Conservation (phyloP, 345 rosid species). For the Lepidium sativum region DNA sequence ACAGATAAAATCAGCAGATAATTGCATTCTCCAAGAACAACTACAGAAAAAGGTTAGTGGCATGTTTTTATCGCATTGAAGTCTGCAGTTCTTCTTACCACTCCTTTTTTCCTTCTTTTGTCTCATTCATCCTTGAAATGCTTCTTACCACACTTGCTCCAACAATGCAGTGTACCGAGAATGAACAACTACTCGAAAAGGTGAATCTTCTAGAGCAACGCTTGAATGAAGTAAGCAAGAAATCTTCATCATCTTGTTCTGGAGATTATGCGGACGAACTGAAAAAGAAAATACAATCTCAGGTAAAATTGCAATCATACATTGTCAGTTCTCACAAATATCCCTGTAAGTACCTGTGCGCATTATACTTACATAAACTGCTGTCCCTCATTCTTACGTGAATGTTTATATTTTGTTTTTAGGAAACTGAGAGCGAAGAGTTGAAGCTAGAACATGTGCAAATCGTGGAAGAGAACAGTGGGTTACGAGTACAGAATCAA, state of each 20-base stretch:
- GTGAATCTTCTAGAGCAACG: slow-evolving; percentile 60
- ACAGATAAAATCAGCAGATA: slow-evolving; percentile 96
- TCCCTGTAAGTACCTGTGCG: background rate
- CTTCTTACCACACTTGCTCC: background rate
- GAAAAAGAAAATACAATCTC: slow-evolving; percentile 69
- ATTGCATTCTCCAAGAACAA: slow-evolving; percentile 96
- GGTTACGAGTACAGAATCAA: slow-evolving; percentile 74
- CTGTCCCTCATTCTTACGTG: background rate
- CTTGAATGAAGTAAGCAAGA: slow-evolving; percentile 50
- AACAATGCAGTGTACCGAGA: slow-evolving; percentile 64
- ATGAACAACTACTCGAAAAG: slow-evolving; percentile 73
- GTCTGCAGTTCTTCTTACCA: background rate
- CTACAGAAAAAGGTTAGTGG: slow-evolving; percentile 72
- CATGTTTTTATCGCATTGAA: background rate
- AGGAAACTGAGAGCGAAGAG: slow-evolving; percentile 82
- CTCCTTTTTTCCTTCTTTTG: background rate
- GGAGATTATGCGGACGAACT: slow-evolving; percentile 55
- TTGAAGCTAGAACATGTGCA: slow-evolving; percentile 77
- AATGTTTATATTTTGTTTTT: slow-evolving; percentile 17
- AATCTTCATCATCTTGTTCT: slow-evolving; percentile 31
- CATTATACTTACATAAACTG: no score
- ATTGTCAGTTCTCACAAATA: background rate
- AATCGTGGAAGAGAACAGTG: slow-evolving; percentile 86
- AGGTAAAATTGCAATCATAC: no score
- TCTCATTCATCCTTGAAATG: background rate